Evolutionary conservation across 2,329 filamentous ascomycete species (phyloP).

Genomic region (Botrytis byssoidea): DNA sequence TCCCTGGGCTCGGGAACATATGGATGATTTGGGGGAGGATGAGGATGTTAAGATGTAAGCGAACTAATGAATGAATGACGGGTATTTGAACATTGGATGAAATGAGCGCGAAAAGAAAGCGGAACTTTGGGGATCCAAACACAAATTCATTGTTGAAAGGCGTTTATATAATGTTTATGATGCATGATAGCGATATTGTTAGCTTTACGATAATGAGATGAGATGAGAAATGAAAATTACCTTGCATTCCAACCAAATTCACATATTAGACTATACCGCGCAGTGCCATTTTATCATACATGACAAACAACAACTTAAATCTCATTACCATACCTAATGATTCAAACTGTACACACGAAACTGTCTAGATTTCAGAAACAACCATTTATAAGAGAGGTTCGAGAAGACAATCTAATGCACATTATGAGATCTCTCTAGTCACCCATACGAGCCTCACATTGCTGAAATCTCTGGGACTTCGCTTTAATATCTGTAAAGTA

Average conservation of each 20-base stretch:
- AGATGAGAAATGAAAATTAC: background rate
- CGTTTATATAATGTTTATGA: background rate
- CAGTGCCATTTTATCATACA: background rate
- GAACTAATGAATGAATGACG: background rate
- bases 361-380: background rate
- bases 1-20: constrained; percentile 59
- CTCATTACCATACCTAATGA: background rate
- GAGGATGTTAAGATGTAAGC: background rate
- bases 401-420: accelerated
- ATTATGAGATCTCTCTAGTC: background rate
- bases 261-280: background rate
- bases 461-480: background rate
- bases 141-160: background rate
- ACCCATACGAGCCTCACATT: background rate
- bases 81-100: background rate
- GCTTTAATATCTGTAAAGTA: background rate
- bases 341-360: background rate
- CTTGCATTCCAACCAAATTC: background rate
- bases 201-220: background rate
- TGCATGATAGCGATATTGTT: background rate
- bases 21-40: constrained; percentile 11
- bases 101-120: background rate
- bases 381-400: background rate
- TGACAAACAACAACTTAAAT: background rate
- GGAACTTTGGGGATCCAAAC: too few species aligned